Conservation (phyloP, 306 rosid genomes). For the Crataegus laevigata region DNA sequence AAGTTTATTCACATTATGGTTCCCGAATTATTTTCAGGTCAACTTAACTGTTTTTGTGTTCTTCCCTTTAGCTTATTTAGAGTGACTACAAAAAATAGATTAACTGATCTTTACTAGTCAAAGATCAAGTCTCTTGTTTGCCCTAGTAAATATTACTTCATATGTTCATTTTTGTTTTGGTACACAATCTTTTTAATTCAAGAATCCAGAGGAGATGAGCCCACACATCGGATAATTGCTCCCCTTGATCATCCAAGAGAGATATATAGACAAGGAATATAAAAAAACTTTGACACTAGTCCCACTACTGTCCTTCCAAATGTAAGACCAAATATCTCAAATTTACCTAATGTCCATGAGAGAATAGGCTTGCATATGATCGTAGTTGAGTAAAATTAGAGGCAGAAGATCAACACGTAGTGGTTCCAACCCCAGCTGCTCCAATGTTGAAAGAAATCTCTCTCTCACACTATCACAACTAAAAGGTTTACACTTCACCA, state of each 20-base stretch:
- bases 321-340: constrained; percentile 8
- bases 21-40: not conserved
- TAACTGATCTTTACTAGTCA: not conserved
- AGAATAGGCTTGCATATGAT: constrained; percentile 98
- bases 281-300: not conserved
- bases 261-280: not conserved
- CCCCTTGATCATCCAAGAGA: not conserved
- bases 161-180: not conserved
- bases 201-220: not conserved
- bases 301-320: not conserved
- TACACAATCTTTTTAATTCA: not conserved
- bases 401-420: constrained; percentile 97
- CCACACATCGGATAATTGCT: not conserved
- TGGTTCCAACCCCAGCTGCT: constrained; percentile 88
- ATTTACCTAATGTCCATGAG: constrained; percentile 95
- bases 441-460: constrained; percentile 75
- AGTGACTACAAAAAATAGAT: not conserved
- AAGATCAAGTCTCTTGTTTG: not conserved
- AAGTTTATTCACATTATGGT: not conserved
- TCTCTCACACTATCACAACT: constrained; percentile 95
- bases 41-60: not conserved
- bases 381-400: constrained; percentile 86
- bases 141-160: not conserved
- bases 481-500: constrained; percentile 97
- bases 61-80: not conserved